Evolutionary conservation across 306 rosid species (phyloP), one percentile per base, ranked within the genome.

Genomic region (Lablab purpureus): DNA sequence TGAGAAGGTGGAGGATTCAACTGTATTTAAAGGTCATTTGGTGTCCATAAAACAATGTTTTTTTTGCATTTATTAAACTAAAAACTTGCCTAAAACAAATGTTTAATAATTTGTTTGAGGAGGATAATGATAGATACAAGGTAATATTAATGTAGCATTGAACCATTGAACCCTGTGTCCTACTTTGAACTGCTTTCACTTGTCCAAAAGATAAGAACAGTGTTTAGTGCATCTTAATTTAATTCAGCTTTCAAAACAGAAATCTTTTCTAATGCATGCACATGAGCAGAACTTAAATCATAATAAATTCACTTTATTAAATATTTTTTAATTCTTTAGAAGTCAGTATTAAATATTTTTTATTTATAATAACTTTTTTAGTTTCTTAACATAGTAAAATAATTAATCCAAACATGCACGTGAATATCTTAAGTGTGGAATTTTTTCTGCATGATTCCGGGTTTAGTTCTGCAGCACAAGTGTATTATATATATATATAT

Each of bases 1-100:
- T 58, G 74, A 69, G 65, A 71, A 49, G 76, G 88, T 66, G 75
- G 84, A 54, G 78, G 87, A 89, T 83, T 92, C 34, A 86, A 86
- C 84, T 73, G 72, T 87, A 90, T 89, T 92, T 90, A 86, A 92
- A 83, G 73, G 30, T 77, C 46, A 47, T 85, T 89, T 89, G 80
- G 68, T 37, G 88, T 88, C 91, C 90, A 80, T 65, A 78, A 76
- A 30, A 21, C 37, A n/a, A 50, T 66, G 27, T 79, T 21, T 37
- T 40, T 12, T 71, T 58, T 54, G 50, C 63, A 51, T 71, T 71
- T 34, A 52, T 73, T 73, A 73, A 59, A 74, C 70, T 7, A 54
- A 23, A 45, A 79, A 43, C 54, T 81, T 43, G 6, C 51, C 27
- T 5, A 17, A 52, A 67, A 10, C 75, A 55, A 43, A 6, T 6